Base-by-base conservation (phyloP, 2,329 filamentous ascomycete genomes). In the Fusarium chuoi region DNA sequence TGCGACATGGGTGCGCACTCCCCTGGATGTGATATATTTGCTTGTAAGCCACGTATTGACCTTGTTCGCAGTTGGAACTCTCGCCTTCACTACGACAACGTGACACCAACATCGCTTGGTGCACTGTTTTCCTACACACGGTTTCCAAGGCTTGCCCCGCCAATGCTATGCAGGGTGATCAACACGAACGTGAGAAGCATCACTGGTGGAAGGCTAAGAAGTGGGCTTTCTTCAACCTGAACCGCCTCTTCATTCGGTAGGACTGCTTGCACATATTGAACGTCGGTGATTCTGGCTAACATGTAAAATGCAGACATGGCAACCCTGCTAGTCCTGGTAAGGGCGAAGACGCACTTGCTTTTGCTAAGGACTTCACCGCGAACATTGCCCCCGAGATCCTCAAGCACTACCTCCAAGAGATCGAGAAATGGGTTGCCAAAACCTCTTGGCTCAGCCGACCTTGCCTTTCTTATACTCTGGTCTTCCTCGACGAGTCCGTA, bases 131-230 rank as follows among this genome's bases (percentile, higher is more conserved):
- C 86, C 87, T 99, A 75, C 92, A 93, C 70, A 94, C 97, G 58
- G 93, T 98, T 41, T 92, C 92, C 76, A 98, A 98, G 84, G 86
- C 92, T 28, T 91, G 94, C 41, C 96, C 96, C 9, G 88, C 93
- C 63, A 91, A 88, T 76, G 92, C 95, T 41, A 91, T 98, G 89
- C 94, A 97, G 68, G 94, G 94, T 69, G 94, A 91, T 67, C 85
- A 92, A 59, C 91, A 94, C 66, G 96, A 98, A 80, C 91, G 96
- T 65, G 96, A 98, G 83, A 90, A 92, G 78, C 95, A 98, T 81
- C 95, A 98, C 83, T 99, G 96, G 96, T 99, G 96, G 96, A 99
- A 98, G 87, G 94, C 95, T 73, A 98, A 98, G 91, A 99, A 99
- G 84, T 98, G 96, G 96, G 93, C 96, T 20, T 99, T 98, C 83